Evolutionary conservation across 2,329 filamentous ascomycete genomes (phyloP).

Genomic region (Dactylonectria macrodidyma): DNA sequence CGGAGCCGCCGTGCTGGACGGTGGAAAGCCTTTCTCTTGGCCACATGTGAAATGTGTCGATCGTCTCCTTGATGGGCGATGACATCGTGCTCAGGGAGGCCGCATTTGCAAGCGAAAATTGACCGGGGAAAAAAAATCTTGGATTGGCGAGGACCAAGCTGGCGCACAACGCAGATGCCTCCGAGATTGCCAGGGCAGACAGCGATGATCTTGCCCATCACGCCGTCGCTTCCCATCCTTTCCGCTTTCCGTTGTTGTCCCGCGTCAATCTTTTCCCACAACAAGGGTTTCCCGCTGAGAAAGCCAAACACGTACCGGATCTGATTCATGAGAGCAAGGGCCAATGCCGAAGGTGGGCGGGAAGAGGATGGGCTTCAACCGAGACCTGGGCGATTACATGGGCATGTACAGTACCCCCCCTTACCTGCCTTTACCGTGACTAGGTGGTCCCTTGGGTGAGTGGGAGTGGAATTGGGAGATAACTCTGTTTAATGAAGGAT

Average conservation of each 20-base stretch:
- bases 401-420: not conserved
- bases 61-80: not conserved
- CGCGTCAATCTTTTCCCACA: slow-evolving; percentile 2
- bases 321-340: not conserved
- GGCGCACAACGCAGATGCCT: not conserved
- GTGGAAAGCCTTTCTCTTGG: not conserved
- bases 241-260: not conserved
- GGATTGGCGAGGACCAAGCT: not conserved
- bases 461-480: slow-evolving; percentile 5
- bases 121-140: not conserved
- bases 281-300: not conserved
- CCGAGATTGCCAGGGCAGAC: not conserved
- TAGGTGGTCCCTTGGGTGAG: not conserved
- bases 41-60: slow-evolving; percentile 5
- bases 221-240: not conserved
- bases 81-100: not conserved
- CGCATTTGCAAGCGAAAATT: not conserved
- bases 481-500: slow-evolving; percentile 4
- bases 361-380: slow-evolving; percentile 1
- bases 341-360: not conserved
- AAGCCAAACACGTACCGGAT: not conserved
- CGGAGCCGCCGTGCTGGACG: not conserved
- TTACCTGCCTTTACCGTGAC: not conserved
- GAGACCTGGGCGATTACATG: not conserved
- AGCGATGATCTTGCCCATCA: slow-evolving; percentile 4